Conservation (phyloP, 2,329 filamentous ascomycete species). For the Neofusicoccum ribis region DNA sequence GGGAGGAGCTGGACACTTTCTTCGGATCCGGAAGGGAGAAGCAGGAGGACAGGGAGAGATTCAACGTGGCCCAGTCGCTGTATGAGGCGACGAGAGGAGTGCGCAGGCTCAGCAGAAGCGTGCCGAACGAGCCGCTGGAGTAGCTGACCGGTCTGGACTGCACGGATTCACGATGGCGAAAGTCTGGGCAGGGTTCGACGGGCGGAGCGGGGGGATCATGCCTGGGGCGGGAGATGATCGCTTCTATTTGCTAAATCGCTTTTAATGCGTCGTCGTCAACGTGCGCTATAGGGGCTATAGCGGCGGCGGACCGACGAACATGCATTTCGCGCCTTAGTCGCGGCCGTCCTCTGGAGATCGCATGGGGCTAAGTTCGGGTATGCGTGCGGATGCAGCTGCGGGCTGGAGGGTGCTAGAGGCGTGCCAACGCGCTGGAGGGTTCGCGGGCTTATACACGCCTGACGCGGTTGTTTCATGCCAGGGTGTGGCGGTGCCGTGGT, state of each 20-base stretch:
- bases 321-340: background rate
- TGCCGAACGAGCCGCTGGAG: slow-evolving; percentile 23
- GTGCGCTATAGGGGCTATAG: background rate
- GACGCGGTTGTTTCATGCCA: background rate
- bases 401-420: background rate
- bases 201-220: background rate
- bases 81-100: slow-evolving; percentile 34
- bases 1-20: background rate
- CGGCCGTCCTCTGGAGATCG: background rate
- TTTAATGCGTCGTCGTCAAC: background rate
- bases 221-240: background rate
- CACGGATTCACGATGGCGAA: background rate
- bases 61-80: slow-evolving; percentile 24
- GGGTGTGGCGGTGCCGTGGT: background rate
- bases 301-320: background rate
- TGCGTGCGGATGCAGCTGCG: background rate
- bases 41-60: background rate
- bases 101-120: slow-evolving; percentile 34
- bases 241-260: background rate
- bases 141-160: background rate
- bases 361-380: background rate
- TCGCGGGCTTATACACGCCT: background rate
- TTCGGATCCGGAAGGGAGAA: slow-evolving; percentile 18
- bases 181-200: background rate
- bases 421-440: background rate